Percentiles rank a stretch among this genome's conserved stretches.
phyloP scores from a whole-genome alignment of 768 basidiomycete species.

The Hydnum rufescens region DNA sequence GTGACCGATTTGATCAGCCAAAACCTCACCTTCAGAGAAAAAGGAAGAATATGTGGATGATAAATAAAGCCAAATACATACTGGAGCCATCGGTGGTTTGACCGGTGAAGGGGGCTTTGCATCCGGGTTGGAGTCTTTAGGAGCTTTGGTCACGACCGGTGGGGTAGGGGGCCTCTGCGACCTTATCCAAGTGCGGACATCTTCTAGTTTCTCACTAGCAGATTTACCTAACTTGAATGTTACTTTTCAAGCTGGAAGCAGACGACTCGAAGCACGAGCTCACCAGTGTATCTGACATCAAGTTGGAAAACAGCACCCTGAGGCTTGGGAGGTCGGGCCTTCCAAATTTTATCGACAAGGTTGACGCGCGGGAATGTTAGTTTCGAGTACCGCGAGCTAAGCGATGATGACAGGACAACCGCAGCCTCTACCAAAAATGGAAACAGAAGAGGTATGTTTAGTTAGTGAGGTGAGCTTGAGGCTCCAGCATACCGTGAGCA shows the following conservation, averaged over 20 bases:
- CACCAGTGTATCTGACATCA: constrained; percentile 48
- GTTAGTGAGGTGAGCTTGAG: not conserved
- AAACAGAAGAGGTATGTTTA: not conserved
- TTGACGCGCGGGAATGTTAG: constrained; percentile 70
- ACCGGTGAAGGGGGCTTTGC: not conserved
- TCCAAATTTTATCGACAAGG: constrained; percentile 49
- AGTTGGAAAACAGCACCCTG: constrained; percentile 46
- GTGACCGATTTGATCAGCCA: not conserved
- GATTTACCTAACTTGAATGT: not conserved
- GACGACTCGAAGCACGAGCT: constrained; percentile 6
- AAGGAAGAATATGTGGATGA: not conserved
- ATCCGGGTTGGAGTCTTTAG: not conserved
- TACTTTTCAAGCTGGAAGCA: not conserved
- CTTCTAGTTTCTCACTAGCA: constrained; percentile 46
- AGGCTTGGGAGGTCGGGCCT: constrained; percentile 50
- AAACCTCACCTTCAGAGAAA: not conserved
- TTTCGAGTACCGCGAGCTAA: constrained; percentile 36
- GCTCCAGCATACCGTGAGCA: constrained; percentile 24
- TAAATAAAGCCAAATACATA: not conserved
- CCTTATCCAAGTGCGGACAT: constrained; percentile 50
- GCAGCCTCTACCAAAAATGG: constrained; percentile 28
- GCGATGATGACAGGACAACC: constrained; percentile 34
- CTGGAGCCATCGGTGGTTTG: not conserved
- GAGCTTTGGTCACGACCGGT: not conserved
- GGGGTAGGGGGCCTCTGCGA: constrained; percentile 18